phyloP scores from a whole-genome alignment of 495 filamentous ascomycete genomes.

The Evernia prunastri region DNA sequence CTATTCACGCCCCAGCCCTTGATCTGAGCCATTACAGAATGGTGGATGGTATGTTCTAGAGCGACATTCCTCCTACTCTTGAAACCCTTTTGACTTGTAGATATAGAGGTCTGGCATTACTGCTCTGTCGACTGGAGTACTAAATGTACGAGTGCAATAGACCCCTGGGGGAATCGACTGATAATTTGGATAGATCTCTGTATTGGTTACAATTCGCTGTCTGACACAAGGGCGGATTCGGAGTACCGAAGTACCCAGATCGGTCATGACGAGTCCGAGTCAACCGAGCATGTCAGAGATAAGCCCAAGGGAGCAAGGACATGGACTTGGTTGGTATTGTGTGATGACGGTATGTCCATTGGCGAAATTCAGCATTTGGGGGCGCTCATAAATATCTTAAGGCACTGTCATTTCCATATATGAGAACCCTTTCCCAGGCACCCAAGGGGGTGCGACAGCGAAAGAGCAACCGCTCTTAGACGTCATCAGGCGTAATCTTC shows the following conservation, averaged over 20 bases:
- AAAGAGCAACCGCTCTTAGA: constrained; percentile 39
- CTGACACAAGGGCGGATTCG: constrained; percentile 37
- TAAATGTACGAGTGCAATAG: constrained; percentile 38
- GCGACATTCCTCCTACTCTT: too few species aligned
- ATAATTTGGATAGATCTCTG: constrained; percentile 54
- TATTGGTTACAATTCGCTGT: constrained; percentile 75
- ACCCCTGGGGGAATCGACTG: constrained; percentile 8
- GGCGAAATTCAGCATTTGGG: background rate
- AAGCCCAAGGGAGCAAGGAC: constrained; percentile 56
- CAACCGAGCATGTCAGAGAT: constrained; percentile 35
- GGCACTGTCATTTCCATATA: constrained; percentile 71
- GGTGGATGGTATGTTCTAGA: constrained; percentile 32
- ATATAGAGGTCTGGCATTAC: constrained; percentile 56
- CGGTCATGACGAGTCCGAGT: constrained; percentile 13
- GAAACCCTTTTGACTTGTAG: too few species aligned
- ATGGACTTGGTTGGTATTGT: constrained; percentile 82
- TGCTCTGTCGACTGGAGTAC: constrained; percentile 55
- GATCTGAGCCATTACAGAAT: constrained; percentile 45
- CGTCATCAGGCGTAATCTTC: constrained; percentile 59
- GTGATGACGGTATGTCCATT: constrained; percentile 53
- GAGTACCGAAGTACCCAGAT: background rate
- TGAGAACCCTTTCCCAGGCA: constrained; percentile 56
- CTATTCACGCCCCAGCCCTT: constrained; percentile 9
- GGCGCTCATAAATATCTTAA: background rate
- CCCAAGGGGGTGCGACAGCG: constrained; percentile 29